phyloP scores from a whole-genome alignment of 495 filamentous ascomycete species.

The Neurospora sp. region DNA sequence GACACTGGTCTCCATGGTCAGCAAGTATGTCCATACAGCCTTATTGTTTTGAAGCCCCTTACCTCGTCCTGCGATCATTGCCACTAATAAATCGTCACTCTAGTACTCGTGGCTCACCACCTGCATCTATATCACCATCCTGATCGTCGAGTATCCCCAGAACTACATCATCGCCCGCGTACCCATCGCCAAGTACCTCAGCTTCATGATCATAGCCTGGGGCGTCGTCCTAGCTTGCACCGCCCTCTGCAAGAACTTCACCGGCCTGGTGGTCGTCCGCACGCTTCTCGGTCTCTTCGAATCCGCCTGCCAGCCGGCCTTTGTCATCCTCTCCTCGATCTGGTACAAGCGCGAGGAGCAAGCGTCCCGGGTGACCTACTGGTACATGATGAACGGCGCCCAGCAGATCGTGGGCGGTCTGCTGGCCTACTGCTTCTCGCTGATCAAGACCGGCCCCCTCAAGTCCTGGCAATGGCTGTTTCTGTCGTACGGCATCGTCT shows the following conservation, averaged over 20 bases:
- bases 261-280: slow-evolving; percentile 44
- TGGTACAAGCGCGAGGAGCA: slow-evolving; percentile 66
- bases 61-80: not conserved
- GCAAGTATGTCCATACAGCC: slow-evolving; percentile 15
- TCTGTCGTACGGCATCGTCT: slow-evolving; percentile 43
- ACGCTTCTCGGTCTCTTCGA: slow-evolving; percentile 60
- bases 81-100: not conserved
- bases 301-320: slow-evolving; percentile 52
- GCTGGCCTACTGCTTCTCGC: slow-evolving; percentile 46
- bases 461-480: slow-evolving; percentile 45
- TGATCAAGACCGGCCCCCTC: slow-evolving; percentile 35
- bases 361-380: slow-evolving; percentile 53
- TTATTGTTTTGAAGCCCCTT: not conserved
- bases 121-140: slow-evolving; percentile 43
- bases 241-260: slow-evolving; percentile 48
- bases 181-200: slow-evolving; percentile 47
- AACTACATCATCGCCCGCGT: slow-evolving; percentile 43
- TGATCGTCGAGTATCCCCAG: slow-evolving; percentile 45
- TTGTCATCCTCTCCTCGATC: slow-evolving; percentile 55
- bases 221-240: slow-evolving; percentile 46
- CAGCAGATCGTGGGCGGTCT: slow-evolving; percentile 47
- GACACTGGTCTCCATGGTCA: slow-evolving; percentile 47
- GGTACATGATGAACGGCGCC: slow-evolving; percentile 61
- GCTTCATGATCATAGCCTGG: slow-evolving; percentile 53
- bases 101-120: slow-evolving; percentile 44